Evolutionary conservation across 139 green algal species (phyloP).

Genomic region (Pleodorina starrii): DNA sequence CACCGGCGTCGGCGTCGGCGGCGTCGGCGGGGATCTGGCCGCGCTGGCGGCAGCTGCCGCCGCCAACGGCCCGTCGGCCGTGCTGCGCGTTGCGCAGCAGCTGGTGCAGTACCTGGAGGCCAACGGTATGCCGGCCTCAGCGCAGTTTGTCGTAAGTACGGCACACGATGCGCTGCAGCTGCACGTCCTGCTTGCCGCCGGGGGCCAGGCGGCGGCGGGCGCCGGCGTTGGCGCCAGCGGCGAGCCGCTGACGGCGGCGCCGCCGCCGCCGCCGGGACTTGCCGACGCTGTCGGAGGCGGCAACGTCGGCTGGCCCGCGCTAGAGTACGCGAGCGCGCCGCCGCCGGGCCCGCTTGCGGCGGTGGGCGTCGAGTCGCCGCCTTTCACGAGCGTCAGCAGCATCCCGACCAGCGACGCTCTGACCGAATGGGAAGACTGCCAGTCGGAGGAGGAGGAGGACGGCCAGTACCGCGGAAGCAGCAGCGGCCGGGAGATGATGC

Average conservation of each 20-base stretch:
- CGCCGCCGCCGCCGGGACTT: no score
- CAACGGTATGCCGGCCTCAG: slow-evolving; percentile 19
- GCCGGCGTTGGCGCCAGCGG: no score
- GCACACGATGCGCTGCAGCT: slow-evolving; percentile 40
- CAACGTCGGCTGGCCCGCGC: no score
- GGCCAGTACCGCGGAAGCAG: no score
- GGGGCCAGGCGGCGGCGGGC: background rate
- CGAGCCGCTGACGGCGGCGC: no score
- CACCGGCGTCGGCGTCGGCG: background rate
- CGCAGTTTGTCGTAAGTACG: background rate
- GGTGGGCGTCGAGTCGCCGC: no score
- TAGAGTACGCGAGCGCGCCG: no score
- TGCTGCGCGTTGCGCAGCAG: slow-evolving; percentile 41
- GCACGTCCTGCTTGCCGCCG: background rate
- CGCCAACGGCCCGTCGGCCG: slow-evolving; percentile 20
- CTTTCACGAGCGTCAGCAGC: background rate
- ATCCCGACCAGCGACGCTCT: background rate
- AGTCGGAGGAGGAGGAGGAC: background rate
- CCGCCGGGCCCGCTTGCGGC: no score
- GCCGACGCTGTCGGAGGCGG: no score
- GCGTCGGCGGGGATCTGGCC: background rate
- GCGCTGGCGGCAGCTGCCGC: background rate
- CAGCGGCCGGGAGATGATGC: no score
- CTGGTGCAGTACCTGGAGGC: slow-evolving; percentile 33
- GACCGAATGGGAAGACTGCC: slow-evolving; percentile 1